Conservation (phyloP, 1,284 basidiomycete genomes). For the Taiwanofungus camphoratus region DNA sequence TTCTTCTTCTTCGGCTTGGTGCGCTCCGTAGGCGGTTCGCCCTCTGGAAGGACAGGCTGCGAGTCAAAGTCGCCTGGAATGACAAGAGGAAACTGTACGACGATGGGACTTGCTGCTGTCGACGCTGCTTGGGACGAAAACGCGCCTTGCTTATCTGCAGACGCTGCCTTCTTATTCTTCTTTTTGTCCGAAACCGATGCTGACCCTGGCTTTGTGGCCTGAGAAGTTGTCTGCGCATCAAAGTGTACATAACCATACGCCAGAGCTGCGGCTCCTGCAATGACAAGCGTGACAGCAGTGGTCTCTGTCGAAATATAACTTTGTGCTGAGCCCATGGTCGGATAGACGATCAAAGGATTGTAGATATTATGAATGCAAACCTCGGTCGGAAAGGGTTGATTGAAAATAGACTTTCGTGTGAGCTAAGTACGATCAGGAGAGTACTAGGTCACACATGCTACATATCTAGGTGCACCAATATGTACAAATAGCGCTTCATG, state of each 20-base stretch:
- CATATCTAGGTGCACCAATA: too few species aligned
- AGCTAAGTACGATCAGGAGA: too few species aligned
- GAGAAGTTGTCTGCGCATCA: background rate
- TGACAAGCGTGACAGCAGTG: conserved; percentile 31
- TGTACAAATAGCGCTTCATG: too few species aligned
- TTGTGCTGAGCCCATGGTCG: conserved; percentile 46
- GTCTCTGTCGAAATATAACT: conserved; percentile 36
- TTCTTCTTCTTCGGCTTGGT: conserved; percentile 40
- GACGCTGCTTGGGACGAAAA: conserved; percentile 13
- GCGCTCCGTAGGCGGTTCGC: conserved; percentile 12
- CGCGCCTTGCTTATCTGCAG: conserved; percentile 10
- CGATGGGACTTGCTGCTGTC: conserved; percentile 20
- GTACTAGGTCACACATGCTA: too few species aligned
- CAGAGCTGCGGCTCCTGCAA: conserved; percentile 38
- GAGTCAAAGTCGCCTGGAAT: conserved; percentile 42
- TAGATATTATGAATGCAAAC: too few species aligned
- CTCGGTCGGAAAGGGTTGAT: too few species aligned
- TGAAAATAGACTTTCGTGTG: too few species aligned
- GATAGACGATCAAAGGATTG: too few species aligned
- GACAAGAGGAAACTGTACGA: conserved; percentile 34
- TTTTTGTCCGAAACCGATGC: conserved; percentile 29
- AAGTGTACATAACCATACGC: conserved; percentile 32
- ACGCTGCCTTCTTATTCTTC: conserved; percentile 33
- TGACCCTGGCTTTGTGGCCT: background rate
- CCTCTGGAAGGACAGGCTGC: conserved; percentile 16